Base-by-base conservation (phyloP, 1,284 basidiomycete genomes). In the Cerrena zonata region DNA sequence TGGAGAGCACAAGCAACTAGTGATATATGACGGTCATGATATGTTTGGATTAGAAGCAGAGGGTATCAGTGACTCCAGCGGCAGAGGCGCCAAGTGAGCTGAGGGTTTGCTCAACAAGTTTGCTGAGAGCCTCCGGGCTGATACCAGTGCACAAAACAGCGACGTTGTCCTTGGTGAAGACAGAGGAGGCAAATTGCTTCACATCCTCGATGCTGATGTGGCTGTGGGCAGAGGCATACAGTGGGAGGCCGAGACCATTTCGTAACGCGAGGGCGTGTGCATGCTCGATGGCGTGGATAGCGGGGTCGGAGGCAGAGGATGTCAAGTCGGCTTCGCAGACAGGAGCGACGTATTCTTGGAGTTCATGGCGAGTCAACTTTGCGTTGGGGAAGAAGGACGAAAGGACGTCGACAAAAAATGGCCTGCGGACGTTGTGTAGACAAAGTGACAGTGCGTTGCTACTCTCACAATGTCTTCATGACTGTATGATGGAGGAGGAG, bases 181-280 rank as follows among this genome's bases (percentile, higher is more conserved):
- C 83, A 51, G 80, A 68, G 47, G 79, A 68, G 54, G 90, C 91
- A 64, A 77, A 94, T 1, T 78, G 68, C 66, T 87, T 83, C 61
- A 94, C 79, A 60, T 87, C 83, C 18, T 77, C 76, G 41, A 79
- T 76, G 48, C 83, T 78, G 57, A 93, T 72, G 58, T 77, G 72
- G 53, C 73, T 73, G 65, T 89, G 80, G n/a, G 81, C 72, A 13
- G 84, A 74, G 23, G 91, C 86, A 69, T 90, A 93, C 56, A 96
- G 78, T 40, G 91, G 88, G 62, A 89, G 80, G 62, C 93, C 92
- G 61, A 97, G 89, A 24, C 94, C 91, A 49, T 76, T 75, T 63
- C 92, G 91, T 87, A 96, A 96, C 42, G 94, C 94, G 51, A 94
- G 74, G 42, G 79, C 71, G 68, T 96, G 94, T 18, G 92, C 92